Evolutionary conservation across 164 flowering plant genomes (phyloP).

Genomic region (Tetrastigma voinierianum): DNA sequence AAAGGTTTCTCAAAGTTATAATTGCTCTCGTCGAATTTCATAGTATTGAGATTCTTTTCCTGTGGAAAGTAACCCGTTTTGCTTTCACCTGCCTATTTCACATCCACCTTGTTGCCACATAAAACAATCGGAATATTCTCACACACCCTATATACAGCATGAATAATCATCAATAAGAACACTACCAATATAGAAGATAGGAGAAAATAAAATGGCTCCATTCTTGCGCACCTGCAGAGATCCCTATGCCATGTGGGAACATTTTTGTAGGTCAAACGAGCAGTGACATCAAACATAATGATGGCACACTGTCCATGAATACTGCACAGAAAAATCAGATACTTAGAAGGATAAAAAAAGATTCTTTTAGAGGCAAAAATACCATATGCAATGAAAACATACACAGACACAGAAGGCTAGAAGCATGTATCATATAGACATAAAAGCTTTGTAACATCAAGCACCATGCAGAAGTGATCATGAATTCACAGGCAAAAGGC

Average conservation of each 20-base stretch:
- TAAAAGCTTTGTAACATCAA: too few relatives aligned
- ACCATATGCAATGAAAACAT: too few relatives aligned
- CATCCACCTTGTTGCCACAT: slow-evolving; percentile 93
- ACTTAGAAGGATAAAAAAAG: too few relatives aligned
- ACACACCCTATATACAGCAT: slow-evolving; percentile 46
- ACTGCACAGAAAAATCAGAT: slow-evolving; percentile 33
- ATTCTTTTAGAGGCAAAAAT: too few relatives aligned
- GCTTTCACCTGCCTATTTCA: slow-evolving; percentile 92
- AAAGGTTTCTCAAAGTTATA: slow-evolving; percentile 86
- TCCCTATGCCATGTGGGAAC: slow-evolving; percentile 96
- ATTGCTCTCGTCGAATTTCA: slow-evolving; percentile 86
- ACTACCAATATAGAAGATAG: neutral
- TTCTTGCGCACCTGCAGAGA: slow-evolving; percentile 68
- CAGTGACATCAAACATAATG: slow-evolving; percentile 92
- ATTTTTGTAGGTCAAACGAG: slow-evolving; percentile 83
- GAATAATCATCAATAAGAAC: too few relatives aligned
- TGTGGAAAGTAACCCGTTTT: slow-evolving; percentile 86
- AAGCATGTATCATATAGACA: too few relatives aligned
- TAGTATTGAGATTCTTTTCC: slow-evolving; percentile 86
- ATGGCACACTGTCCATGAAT: slow-evolving; percentile 94
- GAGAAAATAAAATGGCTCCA: neutral
- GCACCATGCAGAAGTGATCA: too few relatives aligned
- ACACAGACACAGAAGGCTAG: too few relatives aligned
- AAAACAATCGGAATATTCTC: slow-evolving; percentile 87
- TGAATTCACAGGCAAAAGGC: too few relatives aligned